These are phyloP conservation scores for Didymella keratinophila DNA, from an alignment of 2,329 filamentous ascomycete species.

Conservation along the genomic window DNA sequence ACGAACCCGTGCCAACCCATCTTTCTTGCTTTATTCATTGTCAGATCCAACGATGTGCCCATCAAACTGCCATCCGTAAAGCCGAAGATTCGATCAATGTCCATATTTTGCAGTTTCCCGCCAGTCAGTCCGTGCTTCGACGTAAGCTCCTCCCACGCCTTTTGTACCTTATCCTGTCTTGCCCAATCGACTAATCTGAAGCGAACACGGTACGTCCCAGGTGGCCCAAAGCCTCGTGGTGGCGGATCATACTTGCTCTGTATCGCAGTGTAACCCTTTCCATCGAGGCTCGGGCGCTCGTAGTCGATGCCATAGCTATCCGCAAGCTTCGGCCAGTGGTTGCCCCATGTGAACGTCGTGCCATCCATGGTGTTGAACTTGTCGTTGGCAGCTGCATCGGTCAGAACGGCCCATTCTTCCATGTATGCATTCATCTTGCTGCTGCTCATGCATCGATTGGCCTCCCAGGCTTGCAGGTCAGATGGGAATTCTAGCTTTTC, in stretches of 20 bases:
- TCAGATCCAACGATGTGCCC: slow-evolving; percentile 37
- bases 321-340: slow-evolving; percentile 58
- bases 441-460: slow-evolving; percentile 52
- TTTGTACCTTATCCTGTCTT: slow-evolving; percentile 51
- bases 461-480: slow-evolving; percentile 56
- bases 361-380: slow-evolving; percentile 61
- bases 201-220: slow-evolving; percentile 47
- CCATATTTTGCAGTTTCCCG: slow-evolving; percentile 51
- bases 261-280: slow-evolving; percentile 20
- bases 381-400: slow-evolving; percentile 52
- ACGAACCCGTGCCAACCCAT: slow-evolving; percentile 59
- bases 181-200: slow-evolving; percentile 60
- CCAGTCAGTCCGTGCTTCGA: slow-evolving; percentile 52
- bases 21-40: slow-evolving; percentile 57
- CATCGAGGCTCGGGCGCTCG: slow-evolving; percentile 38
- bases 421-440: slow-evolving; percentile 60
- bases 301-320: slow-evolving; percentile 55
- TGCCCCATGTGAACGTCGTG: slow-evolving; percentile 56
- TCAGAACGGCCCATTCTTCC: slow-evolving; percentile 61
- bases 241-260: slow-evolving; percentile 40
- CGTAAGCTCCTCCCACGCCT: slow-evolving; percentile 57
- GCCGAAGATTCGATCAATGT: slow-evolving; percentile 56
- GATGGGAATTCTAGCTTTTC: slow-evolving; percentile 56
- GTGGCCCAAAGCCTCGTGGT: slow-evolving; percentile 54
- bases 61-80: slow-evolving; percentile 56